phyloP scores from a whole-genome alignment of 108 stramenopile species.

The Poteriospumella lacustris region DNA sequence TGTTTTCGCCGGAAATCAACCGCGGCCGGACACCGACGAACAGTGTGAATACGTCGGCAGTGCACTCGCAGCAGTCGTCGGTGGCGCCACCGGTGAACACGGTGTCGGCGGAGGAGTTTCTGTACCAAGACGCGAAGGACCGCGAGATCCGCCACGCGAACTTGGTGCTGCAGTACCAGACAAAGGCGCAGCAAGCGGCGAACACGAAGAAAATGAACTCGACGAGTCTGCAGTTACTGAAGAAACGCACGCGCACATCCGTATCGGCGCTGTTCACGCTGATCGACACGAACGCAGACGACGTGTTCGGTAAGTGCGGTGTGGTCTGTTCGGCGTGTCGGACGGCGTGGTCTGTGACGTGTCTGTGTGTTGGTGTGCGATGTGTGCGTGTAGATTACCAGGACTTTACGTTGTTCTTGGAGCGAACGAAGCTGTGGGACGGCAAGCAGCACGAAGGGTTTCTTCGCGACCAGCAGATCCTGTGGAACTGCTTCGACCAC shows the following conservation, averaged over 20 bases:
- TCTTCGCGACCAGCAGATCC: too few species aligned
- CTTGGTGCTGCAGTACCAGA: neutral
- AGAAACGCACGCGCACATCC: neutral
- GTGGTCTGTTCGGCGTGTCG: neutral
- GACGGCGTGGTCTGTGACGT: neutral
- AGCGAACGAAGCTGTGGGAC: too few species aligned
- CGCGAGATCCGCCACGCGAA: neutral
- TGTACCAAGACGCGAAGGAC: constrained; percentile 24
- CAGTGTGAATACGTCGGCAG: neutral
- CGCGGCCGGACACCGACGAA: neutral
- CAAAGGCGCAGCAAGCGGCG: neutral
- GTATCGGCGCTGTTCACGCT: neutral
- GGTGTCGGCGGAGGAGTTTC: constrained; percentile 11
- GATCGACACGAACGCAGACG: neutral
- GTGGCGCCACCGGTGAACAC: neutral
- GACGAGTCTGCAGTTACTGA: neutral
- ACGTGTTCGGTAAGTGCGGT: neutral
- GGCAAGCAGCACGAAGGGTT: too few species aligned
- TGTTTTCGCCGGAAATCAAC: neutral
- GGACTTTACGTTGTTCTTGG: too few species aligned
- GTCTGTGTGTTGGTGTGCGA: too few species aligned
- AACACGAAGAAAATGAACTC: constrained; percentile 2
- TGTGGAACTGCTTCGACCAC: too few species aligned
- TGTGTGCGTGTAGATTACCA: too few species aligned
- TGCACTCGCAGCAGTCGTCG: neutral